phyloP scores from a whole-genome alignment of 352 stramenopile species.

The Phytophthora macrochlamydospora region DNA sequence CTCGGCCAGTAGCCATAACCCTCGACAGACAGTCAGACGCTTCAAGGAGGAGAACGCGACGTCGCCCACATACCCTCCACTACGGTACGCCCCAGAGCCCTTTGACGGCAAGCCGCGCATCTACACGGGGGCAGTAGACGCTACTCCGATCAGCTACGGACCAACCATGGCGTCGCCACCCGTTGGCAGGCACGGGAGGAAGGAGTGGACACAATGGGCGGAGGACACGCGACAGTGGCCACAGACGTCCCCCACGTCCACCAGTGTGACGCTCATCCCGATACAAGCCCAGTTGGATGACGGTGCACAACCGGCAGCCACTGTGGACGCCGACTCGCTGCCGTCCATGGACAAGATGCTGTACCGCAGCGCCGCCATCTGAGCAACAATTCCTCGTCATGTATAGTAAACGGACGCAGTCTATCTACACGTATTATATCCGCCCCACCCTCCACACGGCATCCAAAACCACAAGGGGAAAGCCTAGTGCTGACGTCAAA shows the following conservation, averaged over 20 bases:
- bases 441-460: constrained; percentile 12
- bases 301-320: not conserved
- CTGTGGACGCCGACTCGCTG: constrained; percentile 45
- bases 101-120: constrained; percentile 10
- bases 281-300: constrained; percentile 23
- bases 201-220: constrained; percentile 24
- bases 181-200: constrained; percentile 4
- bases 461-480: too few relatives aligned
- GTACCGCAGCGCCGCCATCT: constrained; percentile 31
- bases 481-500: too few relatives aligned
- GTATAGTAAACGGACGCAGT: constrained; percentile 21
- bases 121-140: constrained; percentile 5
- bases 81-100: constrained; percentile 7
- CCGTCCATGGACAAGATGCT: constrained; percentile 71
- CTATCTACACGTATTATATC: constrained; percentile 12
- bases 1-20: constrained; percentile 17
- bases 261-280: constrained; percentile 17
- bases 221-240: constrained; percentile 33
- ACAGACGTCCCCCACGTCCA: constrained; percentile 22
- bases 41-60: constrained; percentile 18
- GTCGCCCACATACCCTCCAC: constrained; percentile 12
- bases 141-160: not conserved
- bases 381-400: constrained; percentile 16
- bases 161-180: constrained; percentile 9
- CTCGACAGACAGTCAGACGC: constrained; percentile 19